A percentile compares a stretch with the other conserved stretches of the same genome.
These are phyloP conservation scores for Chalciporus pseudorubinellus DNA, from an alignment of 768 basidiomycete genomes.

Conservation along the genomic window DNA sequence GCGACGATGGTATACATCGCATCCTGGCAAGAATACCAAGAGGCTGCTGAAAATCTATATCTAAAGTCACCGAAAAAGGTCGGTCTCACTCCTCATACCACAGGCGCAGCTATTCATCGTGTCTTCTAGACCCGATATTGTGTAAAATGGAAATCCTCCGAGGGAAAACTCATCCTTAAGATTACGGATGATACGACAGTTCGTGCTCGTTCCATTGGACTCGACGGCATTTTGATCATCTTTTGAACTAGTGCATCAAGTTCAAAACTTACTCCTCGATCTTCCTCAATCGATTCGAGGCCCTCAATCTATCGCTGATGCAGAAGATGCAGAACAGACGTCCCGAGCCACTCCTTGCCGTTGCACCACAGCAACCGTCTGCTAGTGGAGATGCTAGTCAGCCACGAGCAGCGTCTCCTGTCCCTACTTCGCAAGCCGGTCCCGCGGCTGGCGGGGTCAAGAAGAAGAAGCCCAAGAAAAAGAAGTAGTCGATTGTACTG, in stretches of 20 bases:
- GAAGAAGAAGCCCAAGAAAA: conserved; percentile 85
- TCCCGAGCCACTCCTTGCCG: conserved; percentile 32
- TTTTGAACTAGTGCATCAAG: conserved; percentile 73
- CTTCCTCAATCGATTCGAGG: conserved; percentile 95
- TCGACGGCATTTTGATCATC: too few relatives aligned
- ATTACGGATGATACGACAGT: conserved; percentile 91
- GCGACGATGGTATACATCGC: conserved; percentile 83
- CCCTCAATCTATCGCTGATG: conserved; percentile 82
- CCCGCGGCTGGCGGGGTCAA: conserved; percentile 60
- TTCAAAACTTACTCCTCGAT: conserved; percentile 95
- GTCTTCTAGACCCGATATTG: conserved; percentile 74
- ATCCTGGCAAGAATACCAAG: conserved; percentile 87
- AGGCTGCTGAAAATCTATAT: conserved; percentile 87
- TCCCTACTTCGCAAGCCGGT: conserved; percentile 30
- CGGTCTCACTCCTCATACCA: conserved; percentile 19
- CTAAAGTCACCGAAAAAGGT: conserved; percentile 75
- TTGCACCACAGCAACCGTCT: conserved; percentile 14
- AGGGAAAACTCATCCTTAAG: conserved; percentile 88
- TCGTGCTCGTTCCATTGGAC: conserved; percentile 30
- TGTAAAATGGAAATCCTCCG: conserved; percentile 86
- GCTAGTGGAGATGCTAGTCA: conserved; percentile 21
- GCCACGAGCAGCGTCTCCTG: conserved; percentile 35
- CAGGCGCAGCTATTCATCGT: conserved; percentile 1
- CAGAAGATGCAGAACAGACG: conserved; percentile 78
- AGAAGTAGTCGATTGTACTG: conserved; percentile 45